Evolutionary conservation across 441 rosid genomes (phyloP).

Genomic region (Populus hybrid): DNA sequence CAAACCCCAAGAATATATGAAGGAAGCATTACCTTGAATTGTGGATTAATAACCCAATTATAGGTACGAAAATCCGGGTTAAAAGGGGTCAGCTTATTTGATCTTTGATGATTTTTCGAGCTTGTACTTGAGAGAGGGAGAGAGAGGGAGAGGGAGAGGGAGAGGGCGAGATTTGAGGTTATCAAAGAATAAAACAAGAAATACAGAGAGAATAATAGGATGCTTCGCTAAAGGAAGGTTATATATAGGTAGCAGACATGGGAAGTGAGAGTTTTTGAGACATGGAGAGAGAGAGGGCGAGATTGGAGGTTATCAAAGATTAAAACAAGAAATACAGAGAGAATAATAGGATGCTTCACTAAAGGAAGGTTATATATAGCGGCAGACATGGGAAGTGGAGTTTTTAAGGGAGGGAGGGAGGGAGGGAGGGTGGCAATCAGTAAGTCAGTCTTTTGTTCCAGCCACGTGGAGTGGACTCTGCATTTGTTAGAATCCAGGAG

Average conservation of each 20-base stretch:
- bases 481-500: neutral
- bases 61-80: conserved; percentile 13
- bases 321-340: neutral
- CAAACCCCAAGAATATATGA: neutral
- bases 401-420: neutral
- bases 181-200: conserved; percentile 2
- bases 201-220: too few relatives aligned
- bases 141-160: neutral
- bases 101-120: too few relatives aligned
- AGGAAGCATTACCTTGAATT: conserved; percentile 29
- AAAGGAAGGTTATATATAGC: neutral
- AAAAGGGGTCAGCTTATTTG: neutral
- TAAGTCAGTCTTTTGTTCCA: neutral
- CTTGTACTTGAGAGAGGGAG: neutral
- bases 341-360: too few relatives aligned
- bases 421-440: too few relatives aligned
- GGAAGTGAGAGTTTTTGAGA: neutral
- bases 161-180: neutral
- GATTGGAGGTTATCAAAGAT: conserved; percentile 4
- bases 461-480: conserved; percentile 40
- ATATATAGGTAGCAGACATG: neutral
- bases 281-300: neutral
- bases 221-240: neutral
- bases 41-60: conserved; percentile 13
- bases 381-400: conserved; percentile 15